A percentile compares a stretch with the other conserved stretches of the same genome.
Conservation (phyloP, 257 asterid genomes). For the Solanum paucissectum region DNA sequence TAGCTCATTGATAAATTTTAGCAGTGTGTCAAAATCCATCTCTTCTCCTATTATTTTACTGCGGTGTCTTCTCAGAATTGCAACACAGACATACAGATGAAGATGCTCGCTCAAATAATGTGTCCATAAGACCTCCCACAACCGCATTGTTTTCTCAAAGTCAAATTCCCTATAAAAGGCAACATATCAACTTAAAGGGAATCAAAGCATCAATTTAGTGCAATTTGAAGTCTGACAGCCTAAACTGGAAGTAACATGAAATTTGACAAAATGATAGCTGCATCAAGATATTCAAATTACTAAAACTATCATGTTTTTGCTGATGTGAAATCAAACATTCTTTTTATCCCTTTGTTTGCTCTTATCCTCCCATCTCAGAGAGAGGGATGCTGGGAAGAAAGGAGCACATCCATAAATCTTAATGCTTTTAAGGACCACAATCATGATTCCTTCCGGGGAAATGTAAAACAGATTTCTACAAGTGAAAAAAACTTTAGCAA, state of each 20-base stretch:
- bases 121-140: constrained; percentile 97
- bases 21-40: constrained; percentile 93
- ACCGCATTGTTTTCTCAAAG: constrained; percentile 61
- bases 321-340: neutral
- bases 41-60: constrained; percentile 73
- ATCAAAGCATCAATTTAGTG: neutral
- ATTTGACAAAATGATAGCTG: neutral
- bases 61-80: constrained; percentile 70
- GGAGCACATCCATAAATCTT: neutral
- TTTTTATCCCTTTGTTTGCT: neutral
- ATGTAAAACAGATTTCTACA: neutral
- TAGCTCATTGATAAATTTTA: constrained; percentile 83
- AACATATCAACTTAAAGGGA: neutral
- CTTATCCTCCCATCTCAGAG: neutral
- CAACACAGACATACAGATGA: constrained; percentile 78
- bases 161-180: constrained; percentile 70
- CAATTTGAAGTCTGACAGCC: neutral
- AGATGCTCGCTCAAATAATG: constrained; percentile 82
- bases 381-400: neutral
- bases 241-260: neutral
- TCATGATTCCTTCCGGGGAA: neutral
- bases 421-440: neutral
- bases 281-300: neutral
- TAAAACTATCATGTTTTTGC: neutral
- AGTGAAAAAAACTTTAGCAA: neutral